These are phyloP conservation scores for Pythium angustatum DNA, from an alignment of 352 stramenopile genomes.

Conservation along the genomic window DNA sequence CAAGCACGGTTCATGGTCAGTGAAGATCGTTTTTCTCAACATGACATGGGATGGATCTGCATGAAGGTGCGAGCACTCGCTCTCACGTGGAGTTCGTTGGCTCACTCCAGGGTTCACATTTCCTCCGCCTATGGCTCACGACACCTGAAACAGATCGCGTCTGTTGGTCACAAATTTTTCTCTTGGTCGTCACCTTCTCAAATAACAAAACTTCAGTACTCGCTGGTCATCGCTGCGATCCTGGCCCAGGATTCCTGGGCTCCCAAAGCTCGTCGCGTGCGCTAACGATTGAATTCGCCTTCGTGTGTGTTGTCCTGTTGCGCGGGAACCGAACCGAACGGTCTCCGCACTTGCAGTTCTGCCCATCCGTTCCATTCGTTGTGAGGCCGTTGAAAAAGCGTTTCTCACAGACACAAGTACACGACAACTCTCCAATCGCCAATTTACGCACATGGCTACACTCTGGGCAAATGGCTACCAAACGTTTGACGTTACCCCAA, in stretches of 20 bases:
- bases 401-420: slow-evolving; percentile 10
- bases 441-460: slow-evolving; percentile 19
- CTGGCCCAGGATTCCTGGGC: too few species aligned
- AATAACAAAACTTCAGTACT: too few species aligned
- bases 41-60: not conserved
- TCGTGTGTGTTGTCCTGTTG: slow-evolving; percentile 2
- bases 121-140: not conserved
- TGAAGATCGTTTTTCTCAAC: slow-evolving; percentile 5
- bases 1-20: not conserved
- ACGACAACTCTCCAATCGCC: slow-evolving; percentile 6
- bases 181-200: too few species aligned
- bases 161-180: too few species aligned
- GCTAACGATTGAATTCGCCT: not conserved
- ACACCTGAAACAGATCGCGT: not conserved
- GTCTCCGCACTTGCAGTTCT: not conserved
- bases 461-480: not conserved
- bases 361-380: slow-evolving; percentile 4
- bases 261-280: not conserved
- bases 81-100: not conserved
- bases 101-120: not conserved
- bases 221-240: too few species aligned
- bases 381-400: not conserved
- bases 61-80: not conserved
- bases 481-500: too few species aligned
- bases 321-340: not conserved